phyloP scores from a whole-genome alignment of 176 grass and related monocot genomes.

The Musa beccarii region DNA sequence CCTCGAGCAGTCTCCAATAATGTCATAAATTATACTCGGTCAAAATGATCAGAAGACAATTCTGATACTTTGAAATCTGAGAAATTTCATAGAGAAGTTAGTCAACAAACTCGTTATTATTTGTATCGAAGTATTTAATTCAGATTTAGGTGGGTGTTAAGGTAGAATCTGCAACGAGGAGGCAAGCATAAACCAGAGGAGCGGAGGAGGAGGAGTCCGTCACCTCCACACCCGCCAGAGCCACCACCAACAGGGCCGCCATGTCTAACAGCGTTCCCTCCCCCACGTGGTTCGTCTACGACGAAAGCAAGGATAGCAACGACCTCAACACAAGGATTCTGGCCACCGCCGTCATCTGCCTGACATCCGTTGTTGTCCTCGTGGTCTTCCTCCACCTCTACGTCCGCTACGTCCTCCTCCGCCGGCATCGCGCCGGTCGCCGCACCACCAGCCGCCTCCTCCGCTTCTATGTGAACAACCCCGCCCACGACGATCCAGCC shows the following conservation, averaged over 20 bases:
- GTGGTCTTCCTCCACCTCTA: conserved; percentile 13
- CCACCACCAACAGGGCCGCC: background rate
- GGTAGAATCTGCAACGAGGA: background rate
- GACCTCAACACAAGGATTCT: conserved; percentile 13
- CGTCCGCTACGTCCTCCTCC: conserved; percentile 1
- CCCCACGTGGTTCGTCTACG: background rate
- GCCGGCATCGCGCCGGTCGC: background rate
- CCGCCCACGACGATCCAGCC: background rate
- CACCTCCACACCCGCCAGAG: background rate
- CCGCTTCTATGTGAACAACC: background rate
- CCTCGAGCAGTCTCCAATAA: no score
- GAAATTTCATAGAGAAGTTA: no score
- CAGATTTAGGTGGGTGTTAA: no score
- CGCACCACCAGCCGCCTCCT: background rate
- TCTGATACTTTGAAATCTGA: no score
- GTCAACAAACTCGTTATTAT: no score
- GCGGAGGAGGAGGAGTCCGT: background rate
- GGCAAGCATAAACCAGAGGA: background rate
- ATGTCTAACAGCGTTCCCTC: background rate
- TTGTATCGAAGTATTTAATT: no score
- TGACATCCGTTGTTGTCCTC: background rate
- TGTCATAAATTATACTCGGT: no score
- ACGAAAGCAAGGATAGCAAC: background rate
- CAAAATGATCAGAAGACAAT: no score
- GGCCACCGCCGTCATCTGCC: conserved; percentile 11